A percentile compares a stretch with the other conserved stretches of the same genome.
These are phyloP conservation scores for Fonsecaea erecta DNA, from an alignment of 2,329 filamentous ascomycete species.

Conservation along the genomic window DNA sequence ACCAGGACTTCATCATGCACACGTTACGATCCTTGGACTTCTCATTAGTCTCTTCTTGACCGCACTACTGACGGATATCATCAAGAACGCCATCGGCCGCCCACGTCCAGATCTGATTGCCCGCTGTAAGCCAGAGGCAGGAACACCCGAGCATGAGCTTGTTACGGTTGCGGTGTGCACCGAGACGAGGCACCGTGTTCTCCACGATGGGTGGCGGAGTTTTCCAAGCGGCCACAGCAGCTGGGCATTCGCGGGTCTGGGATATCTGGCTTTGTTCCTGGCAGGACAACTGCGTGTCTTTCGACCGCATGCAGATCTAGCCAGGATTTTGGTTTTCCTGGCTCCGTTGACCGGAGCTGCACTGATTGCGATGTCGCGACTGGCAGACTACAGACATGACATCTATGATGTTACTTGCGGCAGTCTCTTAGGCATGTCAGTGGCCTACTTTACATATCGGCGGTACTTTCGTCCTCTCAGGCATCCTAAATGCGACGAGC, in stretches of 20 bases:
- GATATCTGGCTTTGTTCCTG: slow-evolving; percentile 58
- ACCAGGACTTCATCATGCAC: slow-evolving; percentile 75
- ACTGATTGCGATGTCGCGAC: slow-evolving; percentile 65
- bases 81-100: slow-evolving; percentile 86
- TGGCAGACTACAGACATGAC: slow-evolving; percentile 68
- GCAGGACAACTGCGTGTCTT: slow-evolving; percentile 64
- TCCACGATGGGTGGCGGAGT: slow-evolving; percentile 69
- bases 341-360: slow-evolving; percentile 61
- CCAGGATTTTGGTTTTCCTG: slow-evolving; percentile 59
- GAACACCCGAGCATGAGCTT: slow-evolving; percentile 60
- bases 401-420: slow-evolving; percentile 66
- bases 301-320: slow-evolving; percentile 62
- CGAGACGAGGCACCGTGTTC: slow-evolving; percentile 57
- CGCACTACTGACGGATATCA: slow-evolving; percentile 80
- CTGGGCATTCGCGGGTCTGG: slow-evolving; percentile 65
- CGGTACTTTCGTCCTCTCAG: slow-evolving; percentile 63
- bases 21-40: slow-evolving; percentile 83
- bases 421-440: slow-evolving; percentile 57
- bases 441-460: slow-evolving; percentile 64
- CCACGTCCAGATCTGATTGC: slow-evolving; percentile 85
- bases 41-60: slow-evolving; percentile 76
- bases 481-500: slow-evolving; percentile 56
- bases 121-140: slow-evolving; percentile 75
- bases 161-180: slow-evolving; percentile 55
- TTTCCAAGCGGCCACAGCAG: slow-evolving; percentile 68